Conservation (phyloP, 2,329 filamentous ascomycete genomes). For the Capronia coronata region DNA sequence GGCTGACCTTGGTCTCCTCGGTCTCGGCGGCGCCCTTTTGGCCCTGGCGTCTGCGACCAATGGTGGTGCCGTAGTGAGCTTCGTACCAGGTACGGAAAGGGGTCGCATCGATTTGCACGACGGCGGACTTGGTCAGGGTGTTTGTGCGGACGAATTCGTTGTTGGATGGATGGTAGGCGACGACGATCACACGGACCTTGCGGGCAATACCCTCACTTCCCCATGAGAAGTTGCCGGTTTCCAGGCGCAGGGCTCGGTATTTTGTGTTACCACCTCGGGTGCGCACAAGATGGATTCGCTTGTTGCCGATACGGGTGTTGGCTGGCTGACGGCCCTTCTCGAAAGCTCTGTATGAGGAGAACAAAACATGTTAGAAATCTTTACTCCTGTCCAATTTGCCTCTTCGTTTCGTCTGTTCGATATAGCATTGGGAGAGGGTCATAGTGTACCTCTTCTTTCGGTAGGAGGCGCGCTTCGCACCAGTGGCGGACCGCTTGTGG, state of each 20-base stretch:
- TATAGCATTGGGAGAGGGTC: not conserved
- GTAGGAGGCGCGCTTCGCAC: conserved; percentile 94
- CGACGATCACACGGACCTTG: conserved; percentile 98
- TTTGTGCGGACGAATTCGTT: conserved; percentile 99
- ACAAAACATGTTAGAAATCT: conserved; percentile 30
- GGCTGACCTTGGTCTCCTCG: conserved; percentile 81
- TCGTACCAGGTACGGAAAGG: conserved; percentile 99
- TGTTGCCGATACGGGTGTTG: conserved; percentile 97
- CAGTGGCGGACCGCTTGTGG: conserved; percentile 99
- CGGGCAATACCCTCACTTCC: conserved; percentile 94
- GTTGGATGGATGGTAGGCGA: conserved; percentile 99
- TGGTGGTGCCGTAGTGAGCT: conserved; percentile 89
- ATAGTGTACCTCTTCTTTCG: conserved; percentile 53
- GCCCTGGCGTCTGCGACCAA: conserved; percentile 88
- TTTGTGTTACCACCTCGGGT: conserved; percentile 99
- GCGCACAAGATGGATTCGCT: conserved; percentile 94
- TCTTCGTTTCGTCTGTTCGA: not conserved
- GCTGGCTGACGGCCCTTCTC: conserved; percentile 98
- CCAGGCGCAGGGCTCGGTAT: conserved; percentile 97
- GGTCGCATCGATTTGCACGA: conserved; percentile 97
- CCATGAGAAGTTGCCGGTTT: conserved; percentile 99
- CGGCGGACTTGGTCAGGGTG: conserved; percentile 97
- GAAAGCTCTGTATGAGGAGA: conserved; percentile 86
- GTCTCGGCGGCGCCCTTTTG: conserved; percentile 56
- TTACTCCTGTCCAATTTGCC: not conserved